phyloP scores from a whole-genome alignment of 2,329 filamentous ascomycete species.

The Shiraia sp. region DNA sequence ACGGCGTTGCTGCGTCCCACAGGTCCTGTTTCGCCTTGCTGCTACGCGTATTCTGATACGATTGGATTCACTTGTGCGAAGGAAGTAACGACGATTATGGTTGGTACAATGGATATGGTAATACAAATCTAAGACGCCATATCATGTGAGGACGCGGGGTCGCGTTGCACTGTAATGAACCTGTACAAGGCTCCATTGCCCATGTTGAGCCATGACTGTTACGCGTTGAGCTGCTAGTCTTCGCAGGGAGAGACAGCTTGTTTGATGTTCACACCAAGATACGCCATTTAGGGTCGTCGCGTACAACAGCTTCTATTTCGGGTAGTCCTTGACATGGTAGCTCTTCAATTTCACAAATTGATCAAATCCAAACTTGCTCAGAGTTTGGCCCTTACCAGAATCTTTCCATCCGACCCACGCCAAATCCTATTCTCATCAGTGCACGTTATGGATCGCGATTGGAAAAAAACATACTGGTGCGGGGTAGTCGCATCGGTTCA shows the following conservation, averaged over 20 bases:
- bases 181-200: neutral
- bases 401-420: conserved; percentile 99
- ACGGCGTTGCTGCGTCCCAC: conserved; percentile 24
- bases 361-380: conserved; percentile 90
- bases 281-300: conserved; percentile 11
- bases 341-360: conserved; percentile 97
- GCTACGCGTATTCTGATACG: conserved; percentile 24
- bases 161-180: conserved; percentile 4
- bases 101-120: conserved; percentile 5
- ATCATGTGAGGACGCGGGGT: conserved; percentile 28
- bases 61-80: conserved; percentile 21
- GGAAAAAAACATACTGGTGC: conserved; percentile 72
- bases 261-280: conserved; percentile 9
- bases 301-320: conserved; percentile 50
- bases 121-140: conserved; percentile 13
- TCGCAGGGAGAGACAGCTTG: conserved; percentile 20
- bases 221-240: neutral
- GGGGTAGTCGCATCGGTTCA: conserved; percentile 92
- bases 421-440: conserved; percentile 65
- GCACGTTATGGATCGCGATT: neutral
- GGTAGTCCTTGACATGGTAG: conserved; percentile 85
- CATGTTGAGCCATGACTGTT: neutral
- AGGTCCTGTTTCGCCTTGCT: conserved; percentile 21
- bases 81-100: conserved; percentile 1
- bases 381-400: conserved; percentile 86